Conservation (phyloP, 2,329 filamentous ascomycete genomes). For the Aspergillus quadricinctus region DNA sequence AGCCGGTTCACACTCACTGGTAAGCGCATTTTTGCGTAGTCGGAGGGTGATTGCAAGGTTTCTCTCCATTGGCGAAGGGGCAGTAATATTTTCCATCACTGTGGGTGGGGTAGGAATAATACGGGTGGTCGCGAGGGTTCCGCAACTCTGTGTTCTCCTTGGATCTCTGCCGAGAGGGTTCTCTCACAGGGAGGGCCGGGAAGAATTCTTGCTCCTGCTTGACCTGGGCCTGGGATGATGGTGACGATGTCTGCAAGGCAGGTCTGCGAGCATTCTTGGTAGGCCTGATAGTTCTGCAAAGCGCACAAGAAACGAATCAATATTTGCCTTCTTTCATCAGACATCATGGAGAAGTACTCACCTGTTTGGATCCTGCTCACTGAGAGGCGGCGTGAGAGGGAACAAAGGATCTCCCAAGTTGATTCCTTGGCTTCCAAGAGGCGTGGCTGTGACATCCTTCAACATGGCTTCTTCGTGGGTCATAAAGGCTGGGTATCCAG, state of each 20-base stretch:
- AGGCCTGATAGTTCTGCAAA: constrained; percentile 35
- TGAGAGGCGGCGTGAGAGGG: constrained; percentile 36
- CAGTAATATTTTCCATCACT: constrained; percentile 86
- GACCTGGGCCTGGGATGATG: constrained; percentile 27
- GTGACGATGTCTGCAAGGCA: constrained; percentile 28
- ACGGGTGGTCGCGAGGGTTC: constrained; percentile 40
- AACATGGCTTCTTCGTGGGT: constrained; percentile 35
- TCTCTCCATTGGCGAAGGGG: constrained; percentile 66
- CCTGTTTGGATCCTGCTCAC: constrained; percentile 40
- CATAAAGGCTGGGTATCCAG: constrained; percentile 36
- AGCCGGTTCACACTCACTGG: constrained; percentile 64
- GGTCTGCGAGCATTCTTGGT: constrained; percentile 37
- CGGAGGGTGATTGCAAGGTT: constrained; percentile 80
- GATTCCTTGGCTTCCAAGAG: constrained; percentile 32
- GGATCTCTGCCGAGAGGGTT: constrained; percentile 30
- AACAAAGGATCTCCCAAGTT: constrained; percentile 38
- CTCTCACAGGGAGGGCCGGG: constrained; percentile 29
- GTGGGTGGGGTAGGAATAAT: constrained; percentile 39
- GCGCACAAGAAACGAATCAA: background rate
- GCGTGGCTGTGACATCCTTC: constrained; percentile 32
- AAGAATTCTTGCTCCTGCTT: constrained; percentile 38
- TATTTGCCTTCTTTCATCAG: background rate
- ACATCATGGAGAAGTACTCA: constrained; percentile 20
- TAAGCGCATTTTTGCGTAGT: constrained; percentile 99
- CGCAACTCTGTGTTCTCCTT: constrained; percentile 37